Evolutionary conservation across 2,329 filamentous ascomycete genomes (phyloP).

Genomic region (Pyrenophora graminea): DNA sequence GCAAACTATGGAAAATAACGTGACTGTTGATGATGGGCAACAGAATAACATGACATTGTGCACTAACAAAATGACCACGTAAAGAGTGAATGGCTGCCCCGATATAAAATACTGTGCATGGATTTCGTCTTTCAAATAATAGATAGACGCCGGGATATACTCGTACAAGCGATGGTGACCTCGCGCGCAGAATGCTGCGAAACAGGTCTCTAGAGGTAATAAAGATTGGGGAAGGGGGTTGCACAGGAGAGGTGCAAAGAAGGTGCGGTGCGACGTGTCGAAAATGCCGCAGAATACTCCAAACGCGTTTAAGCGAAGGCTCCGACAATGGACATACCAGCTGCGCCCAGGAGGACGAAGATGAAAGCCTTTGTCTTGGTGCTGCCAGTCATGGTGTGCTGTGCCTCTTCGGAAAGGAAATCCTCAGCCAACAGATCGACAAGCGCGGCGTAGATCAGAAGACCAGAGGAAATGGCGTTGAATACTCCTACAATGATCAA

Average conservation of each 20-base stretch:
- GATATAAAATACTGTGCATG: conserved; percentile 24
- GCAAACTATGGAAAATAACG: not conserved
- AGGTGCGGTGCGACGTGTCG: not conserved
- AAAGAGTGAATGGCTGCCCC: conserved; percentile 45
- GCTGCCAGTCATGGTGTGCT: conserved; percentile 55
- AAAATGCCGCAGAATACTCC: not conserved
- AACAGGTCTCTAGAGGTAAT: too few species aligned
- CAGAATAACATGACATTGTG: conserved; percentile 43
- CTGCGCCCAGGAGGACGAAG: conserved; percentile 45
- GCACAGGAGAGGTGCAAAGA: too few species aligned
- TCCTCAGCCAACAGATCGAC: conserved; percentile 68
- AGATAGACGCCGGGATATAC: conserved; percentile 2
- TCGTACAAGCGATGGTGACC: conserved; percentile 19
- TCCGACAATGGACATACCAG: conserved; percentile 38
- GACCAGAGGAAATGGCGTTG: conserved; percentile 67
- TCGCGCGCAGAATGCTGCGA: not conserved
- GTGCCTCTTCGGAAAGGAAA: conserved; percentile 59
- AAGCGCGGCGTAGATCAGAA: conserved; percentile 65
- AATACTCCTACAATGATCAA: conserved; percentile 68
- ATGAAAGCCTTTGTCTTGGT: conserved; percentile 60
- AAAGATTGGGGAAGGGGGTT: too few species aligned
- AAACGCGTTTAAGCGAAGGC: conserved; percentile 6
- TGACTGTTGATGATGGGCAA: conserved; percentile 39
- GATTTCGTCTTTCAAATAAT: not conserved
- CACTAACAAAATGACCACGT: conserved; percentile 34